Conservation (phyloP, 768 basidiomycete species). For the Pulveroboletus sp. region DNA sequence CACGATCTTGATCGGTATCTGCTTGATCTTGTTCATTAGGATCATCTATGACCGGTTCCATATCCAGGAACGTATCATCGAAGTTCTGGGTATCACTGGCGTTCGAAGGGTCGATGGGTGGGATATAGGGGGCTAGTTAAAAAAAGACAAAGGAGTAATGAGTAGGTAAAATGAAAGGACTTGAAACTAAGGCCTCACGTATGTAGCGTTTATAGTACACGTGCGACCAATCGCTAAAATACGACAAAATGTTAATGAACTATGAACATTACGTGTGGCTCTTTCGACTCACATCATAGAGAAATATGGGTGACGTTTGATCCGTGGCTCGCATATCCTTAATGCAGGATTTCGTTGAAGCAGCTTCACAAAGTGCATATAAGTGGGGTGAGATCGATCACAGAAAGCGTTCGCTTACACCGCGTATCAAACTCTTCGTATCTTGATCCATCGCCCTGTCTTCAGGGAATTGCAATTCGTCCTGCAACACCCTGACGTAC, state of each 20-base stretch:
- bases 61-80: constrained; percentile 94
- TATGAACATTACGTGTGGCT: constrained; percentile 4
- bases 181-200: constrained; percentile 49
- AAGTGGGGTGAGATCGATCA: constrained; percentile 1
- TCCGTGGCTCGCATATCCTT: constrained; percentile 87
- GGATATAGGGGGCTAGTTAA: constrained; percentile 81
- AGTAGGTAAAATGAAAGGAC: constrained; percentile 5
- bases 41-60: constrained; percentile 89
- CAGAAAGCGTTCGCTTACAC: constrained; percentile 51
- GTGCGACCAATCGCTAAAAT: constrained; percentile 83
- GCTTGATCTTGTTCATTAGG: constrained; percentile 57
- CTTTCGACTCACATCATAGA: constrained; percentile 72
- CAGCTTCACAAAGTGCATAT: constrained; percentile 47
- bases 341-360: constrained; percentile 91
- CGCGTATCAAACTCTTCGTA: constrained; percentile 93
- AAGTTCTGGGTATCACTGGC: constrained; percentile 98
- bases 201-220: constrained; percentile 94
- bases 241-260: constrained; percentile 13
- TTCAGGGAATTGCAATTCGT: constrained; percentile 86
- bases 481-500: constrained; percentile 91
- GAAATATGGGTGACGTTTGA: constrained; percentile 95
- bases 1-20: constrained; percentile 69
- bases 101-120: constrained; percentile 85
- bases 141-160: constrained; percentile 12
- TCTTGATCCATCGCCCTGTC: constrained; percentile 92